A percentile compares a stretch with the other conserved stretches of the same genome.
Conservation (phyloP, 1,284 basidiomycete species). For the Lentinus polychrous region DNA sequence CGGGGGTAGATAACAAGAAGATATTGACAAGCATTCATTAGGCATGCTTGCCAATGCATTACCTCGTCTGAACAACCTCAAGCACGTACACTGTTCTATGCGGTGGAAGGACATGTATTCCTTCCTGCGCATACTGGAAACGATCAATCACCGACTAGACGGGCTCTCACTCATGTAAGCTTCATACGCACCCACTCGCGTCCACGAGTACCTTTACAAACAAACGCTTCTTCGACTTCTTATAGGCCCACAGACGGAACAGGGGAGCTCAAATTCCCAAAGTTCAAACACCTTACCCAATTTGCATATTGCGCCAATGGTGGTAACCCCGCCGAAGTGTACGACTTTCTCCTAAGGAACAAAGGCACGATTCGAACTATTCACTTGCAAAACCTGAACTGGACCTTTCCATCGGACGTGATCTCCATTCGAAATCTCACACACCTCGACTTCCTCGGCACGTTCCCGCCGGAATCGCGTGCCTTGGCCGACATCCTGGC, state of each 20-base stretch:
- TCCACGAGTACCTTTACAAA: too few species aligned
- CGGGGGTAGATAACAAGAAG: not conserved
- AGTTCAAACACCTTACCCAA: conserved; percentile 51
- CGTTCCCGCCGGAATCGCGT: conserved; percentile 42
- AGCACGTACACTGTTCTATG: conserved; percentile 55
- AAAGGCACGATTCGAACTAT: conserved; percentile 47
- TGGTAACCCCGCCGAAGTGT: conserved; percentile 32
- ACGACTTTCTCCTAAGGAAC: conserved; percentile 47
- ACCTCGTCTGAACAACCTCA: conserved; percentile 51
- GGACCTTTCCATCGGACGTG: conserved; percentile 47
- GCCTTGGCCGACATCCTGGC: conserved; percentile 51
- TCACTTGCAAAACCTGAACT: conserved; percentile 45
- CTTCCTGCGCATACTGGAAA: conserved; percentile 46
- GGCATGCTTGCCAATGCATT: conserved; percentile 65
- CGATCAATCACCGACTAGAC: conserved; percentile 41
- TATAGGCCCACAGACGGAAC: conserved; percentile 43
- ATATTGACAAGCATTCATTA: conserved; percentile 16
- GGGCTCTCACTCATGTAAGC: conserved; percentile 50
- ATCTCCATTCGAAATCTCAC: conserved; percentile 59
- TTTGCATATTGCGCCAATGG: conserved; percentile 44
- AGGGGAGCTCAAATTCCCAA: conserved; percentile 45
- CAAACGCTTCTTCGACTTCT: conserved; percentile 5
- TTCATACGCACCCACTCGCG: not conserved
- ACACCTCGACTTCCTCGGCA: conserved; percentile 52
- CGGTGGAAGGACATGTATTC: conserved; percentile 44